Base-by-base conservation (phyloP, 768 basidiomycete species). In the Pisolithus tinctorius region DNA sequence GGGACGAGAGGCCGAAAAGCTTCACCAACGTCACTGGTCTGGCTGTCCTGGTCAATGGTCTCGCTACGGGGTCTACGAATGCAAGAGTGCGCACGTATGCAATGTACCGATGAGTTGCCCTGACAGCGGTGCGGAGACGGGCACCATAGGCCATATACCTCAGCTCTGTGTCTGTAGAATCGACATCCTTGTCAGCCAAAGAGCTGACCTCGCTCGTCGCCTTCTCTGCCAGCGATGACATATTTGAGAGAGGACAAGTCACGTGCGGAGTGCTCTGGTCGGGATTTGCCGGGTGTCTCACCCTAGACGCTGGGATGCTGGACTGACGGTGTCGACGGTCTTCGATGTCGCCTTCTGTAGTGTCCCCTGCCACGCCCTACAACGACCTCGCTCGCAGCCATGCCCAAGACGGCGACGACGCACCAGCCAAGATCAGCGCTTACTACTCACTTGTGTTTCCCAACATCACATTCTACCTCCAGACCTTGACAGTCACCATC, bases 371-470 rank as follows among this genome's bases (percentile, higher is more conserved):
- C 20, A 39, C 54, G 50, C 42, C 54, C n/a, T 40, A 25, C 4
- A 50, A 23, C 25, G 11, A 38, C 6, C 48, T 57, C 37, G 23
- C 45, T 49, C 25, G 29, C 11, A 29, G 47, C 46, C 39, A 49
- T 40, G 56, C 17, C 45, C 2, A 47, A 20, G 14, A 55, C 41
- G 47, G 52, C 42, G 61, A 62, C 44, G 51, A 61, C 34, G 62
- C 67, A 26, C 64, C 82, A 44, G 68, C 79, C 50, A 90, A 83
- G 80, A 91, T 93, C 64, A 84, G 85, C 66, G 93, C 93, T 54
- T 95, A 93, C 65, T 94, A 93, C 72, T 88, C 86, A 65, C 86
- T 95, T 52, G 88, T 92, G 67, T 96, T 96, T 65, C 90, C 90
- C 30, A 82, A 85, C 66, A 94, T 93, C 72, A 91, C 91, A 50